Evolutionary conservation across 1,139 yeast species (phyloP), one percentile per base, ranked within the genome.

Genomic region (Pichiaceae sp.): DNA sequence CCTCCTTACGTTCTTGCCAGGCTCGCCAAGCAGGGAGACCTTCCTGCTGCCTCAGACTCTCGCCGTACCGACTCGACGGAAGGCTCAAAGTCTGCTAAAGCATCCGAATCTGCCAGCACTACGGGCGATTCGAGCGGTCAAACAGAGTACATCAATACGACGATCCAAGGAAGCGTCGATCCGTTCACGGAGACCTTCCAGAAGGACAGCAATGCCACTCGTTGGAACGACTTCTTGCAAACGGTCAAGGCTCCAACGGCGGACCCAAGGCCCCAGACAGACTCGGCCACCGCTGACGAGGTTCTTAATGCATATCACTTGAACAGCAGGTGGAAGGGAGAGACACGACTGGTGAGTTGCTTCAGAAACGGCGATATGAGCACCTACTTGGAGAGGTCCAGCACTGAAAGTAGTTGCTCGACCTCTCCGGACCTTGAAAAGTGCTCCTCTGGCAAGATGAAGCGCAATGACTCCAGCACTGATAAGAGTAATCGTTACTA

Each of bases 261-360:
- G 11, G 29, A 33, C 3, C 38, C 42, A 2, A 38, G 35, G 17
- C 14, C 8, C 7, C 7, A 11, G 14, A 25, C 28, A 11, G 29
- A 32, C 14, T 3, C n/a, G 12, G 14, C 17, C 15, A 9, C 19
- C 19, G 17, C 17, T 17, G 8, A 24, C 19, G 33, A 38, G 4
- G 37, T 42, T 7, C 38, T 44, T 21, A 33, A 38, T 18, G 20
- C 42, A 21, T 47, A 55, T 49, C 37, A 66, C 35, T 50, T 71
- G 33, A 54, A 60, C 33, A 73, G 72, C 1, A 56, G 66, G 12
- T 82, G 91, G 91, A 79, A 79, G 27, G 93, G 91, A 21, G 85
- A 72, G 42, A 74, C 72, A 40, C 57, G 87, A 43, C 63, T 82
- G 42, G 68, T 71, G 39, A 64, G 62, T 30, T 74, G 78, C 15